Evolutionary conservation across 169 alveolate species (phyloP).

Genomic region (Perkinsus olseni): DNA sequence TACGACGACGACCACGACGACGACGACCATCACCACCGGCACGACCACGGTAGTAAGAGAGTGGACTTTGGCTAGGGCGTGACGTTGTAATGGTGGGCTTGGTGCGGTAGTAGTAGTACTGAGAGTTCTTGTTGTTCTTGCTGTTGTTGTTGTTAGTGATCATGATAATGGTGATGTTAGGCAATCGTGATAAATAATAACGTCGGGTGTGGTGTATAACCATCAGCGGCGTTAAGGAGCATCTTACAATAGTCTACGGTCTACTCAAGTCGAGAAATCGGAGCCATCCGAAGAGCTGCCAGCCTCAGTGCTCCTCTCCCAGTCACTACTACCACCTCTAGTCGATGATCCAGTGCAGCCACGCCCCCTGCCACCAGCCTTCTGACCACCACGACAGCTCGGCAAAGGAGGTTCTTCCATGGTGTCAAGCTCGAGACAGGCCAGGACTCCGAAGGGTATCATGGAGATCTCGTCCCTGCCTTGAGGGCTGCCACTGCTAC

Average conservation of each 20-base stretch:
- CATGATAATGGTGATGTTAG: too few species aligned
- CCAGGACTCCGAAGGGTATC: not conserved
- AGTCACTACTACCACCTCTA: not conserved
- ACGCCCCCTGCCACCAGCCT: not conserved
- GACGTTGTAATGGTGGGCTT: too few species aligned
- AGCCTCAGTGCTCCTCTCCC: not conserved
- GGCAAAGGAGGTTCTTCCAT: not conserved
- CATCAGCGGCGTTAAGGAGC: too few species aligned
- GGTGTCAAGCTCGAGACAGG: not conserved
- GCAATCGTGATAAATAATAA: too few species aligned
- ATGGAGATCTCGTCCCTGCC: not conserved
- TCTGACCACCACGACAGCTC: not conserved
- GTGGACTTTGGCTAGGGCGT: too few species aligned
- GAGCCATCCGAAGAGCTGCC: not conserved
- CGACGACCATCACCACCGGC: too few species aligned
- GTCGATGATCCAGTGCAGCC: not conserved
- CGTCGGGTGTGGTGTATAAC: too few species aligned
- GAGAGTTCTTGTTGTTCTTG: too few species aligned
- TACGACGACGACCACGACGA: too few species aligned
- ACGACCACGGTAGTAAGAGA: too few species aligned
- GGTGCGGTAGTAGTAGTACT: too few species aligned
- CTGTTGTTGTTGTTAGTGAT: too few species aligned
- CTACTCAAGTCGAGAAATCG: not conserved
- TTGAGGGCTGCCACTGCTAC: not conserved
- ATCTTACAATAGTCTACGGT: not conserved